phyloP scores from a whole-genome alignment of 1,139 yeast genomes.

The Kurtzmaniella quercitrusa region DNA sequence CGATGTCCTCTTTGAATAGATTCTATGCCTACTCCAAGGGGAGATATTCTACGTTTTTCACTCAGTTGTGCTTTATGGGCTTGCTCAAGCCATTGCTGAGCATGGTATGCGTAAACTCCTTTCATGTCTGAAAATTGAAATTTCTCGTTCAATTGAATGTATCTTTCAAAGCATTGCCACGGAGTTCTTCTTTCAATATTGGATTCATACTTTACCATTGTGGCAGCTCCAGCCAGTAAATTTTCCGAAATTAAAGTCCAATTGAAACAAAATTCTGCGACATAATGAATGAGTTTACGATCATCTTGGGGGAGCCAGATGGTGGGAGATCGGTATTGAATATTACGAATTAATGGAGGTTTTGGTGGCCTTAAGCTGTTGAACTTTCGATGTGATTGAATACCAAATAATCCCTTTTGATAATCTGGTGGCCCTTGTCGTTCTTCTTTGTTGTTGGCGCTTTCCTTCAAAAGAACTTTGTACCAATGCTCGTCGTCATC shows the following conservation, averaged over 20 bases:
- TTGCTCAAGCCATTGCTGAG: conserved; percentile 89
- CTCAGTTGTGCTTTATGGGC: conserved; percentile 86
- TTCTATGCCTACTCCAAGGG: conserved; percentile 86
- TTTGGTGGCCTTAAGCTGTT: conserved; percentile 74
- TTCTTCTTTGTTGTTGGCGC: conserved; percentile 13
- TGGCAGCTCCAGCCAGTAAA: conserved; percentile 57
- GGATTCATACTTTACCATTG: conserved; percentile 62
- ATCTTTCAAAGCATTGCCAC: conserved; percentile 97
- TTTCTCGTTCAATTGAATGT: conserved; percentile 85
- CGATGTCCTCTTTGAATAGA: conserved; percentile 91
- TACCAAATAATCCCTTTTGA: conserved; percentile 58
- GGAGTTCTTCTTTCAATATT: conserved; percentile 94
- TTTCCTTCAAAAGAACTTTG: conserved; percentile 54
- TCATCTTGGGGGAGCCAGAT: conserved; percentile 97
- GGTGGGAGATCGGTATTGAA: conserved; percentile 83
- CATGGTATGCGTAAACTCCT: conserved; percentile 79
- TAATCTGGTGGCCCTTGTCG: conserved; percentile 32
- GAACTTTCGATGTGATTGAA: conserved; percentile 56
- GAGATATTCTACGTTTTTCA: conserved; percentile 82
- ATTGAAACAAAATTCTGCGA: conserved; percentile 83
- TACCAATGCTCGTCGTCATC: conserved; percentile 64
- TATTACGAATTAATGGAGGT: conserved; percentile 77
- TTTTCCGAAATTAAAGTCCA: conserved; percentile 91
- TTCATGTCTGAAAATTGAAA: conserved; percentile 83
- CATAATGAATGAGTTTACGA: conserved; percentile 69